Conservation (phyloP, 2,329 filamentous ascomycete genomes). For the Colletotrichum spinosum region DNA sequence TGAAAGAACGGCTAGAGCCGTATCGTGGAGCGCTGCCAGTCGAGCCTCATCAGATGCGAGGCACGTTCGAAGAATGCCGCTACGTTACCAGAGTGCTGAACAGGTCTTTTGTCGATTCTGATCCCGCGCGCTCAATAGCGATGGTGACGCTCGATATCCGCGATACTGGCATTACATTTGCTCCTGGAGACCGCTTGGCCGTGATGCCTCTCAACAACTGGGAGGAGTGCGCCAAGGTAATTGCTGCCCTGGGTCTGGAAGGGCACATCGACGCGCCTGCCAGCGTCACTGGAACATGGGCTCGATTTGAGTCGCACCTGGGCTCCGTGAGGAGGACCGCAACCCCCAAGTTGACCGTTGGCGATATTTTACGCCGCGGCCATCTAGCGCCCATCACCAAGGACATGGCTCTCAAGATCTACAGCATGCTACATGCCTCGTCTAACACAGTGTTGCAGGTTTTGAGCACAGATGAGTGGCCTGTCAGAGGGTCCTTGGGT, state of each 20-base stretch:
- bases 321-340: slow-evolving; percentile 48
- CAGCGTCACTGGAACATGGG: slow-evolving; percentile 54
- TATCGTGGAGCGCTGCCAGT: slow-evolving; percentile 58
- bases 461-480: slow-evolving; percentile 63
- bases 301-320: slow-evolving; percentile 59
- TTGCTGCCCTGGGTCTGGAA: slow-evolving; percentile 62
- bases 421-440: slow-evolving; percentile 60
- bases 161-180: slow-evolving; percentile 64
- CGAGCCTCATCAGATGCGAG: slow-evolving; percentile 65
- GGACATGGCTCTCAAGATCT: slow-evolving; percentile 60
- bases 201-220: slow-evolving; percentile 67
- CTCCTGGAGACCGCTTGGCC: slow-evolving; percentile 63
- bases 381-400: slow-evolving; percentile 65
- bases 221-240: slow-evolving; percentile 66
- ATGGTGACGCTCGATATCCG: slow-evolving; percentile 63
- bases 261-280: slow-evolving; percentile 55
- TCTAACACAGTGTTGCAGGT: slow-evolving; percentile 62
- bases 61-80: slow-evolving; percentile 65
- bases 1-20: slow-evolving; percentile 65
- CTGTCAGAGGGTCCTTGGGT: slow-evolving; percentile 61
- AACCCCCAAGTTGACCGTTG: slow-evolving; percentile 52
- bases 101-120: slow-evolving; percentile 58
- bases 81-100: slow-evolving; percentile 58
- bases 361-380: slow-evolving; percentile 62
- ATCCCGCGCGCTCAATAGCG: slow-evolving; percentile 58